These are phyloP conservation scores for Xerocomellus amylosporus DNA, from an alignment of 768 basidiomycete genomes.

Conservation along the genomic window DNA sequence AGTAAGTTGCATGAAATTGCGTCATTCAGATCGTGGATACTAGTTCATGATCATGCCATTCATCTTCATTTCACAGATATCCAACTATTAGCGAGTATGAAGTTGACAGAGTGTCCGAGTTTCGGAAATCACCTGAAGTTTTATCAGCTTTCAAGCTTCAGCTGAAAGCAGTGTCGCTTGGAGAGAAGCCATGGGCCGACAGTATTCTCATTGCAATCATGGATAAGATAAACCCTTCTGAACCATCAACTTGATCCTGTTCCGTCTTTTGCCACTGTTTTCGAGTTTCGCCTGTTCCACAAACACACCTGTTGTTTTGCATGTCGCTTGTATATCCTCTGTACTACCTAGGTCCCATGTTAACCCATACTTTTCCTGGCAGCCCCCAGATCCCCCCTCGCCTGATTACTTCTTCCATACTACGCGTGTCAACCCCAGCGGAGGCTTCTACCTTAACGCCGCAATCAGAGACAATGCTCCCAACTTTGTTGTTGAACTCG, in stretches of 20 bases:
- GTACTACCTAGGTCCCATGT: conserved; percentile 15
- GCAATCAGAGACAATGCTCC: conserved; percentile 17
- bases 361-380: conserved; percentile 60
- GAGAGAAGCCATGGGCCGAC: conserved; percentile 28
- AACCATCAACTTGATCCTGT: neutral
- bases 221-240: conserved; percentile 18
- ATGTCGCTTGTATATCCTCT: neutral
- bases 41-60: neutral
- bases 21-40: neutral
- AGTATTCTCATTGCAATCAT: conserved; percentile 22
- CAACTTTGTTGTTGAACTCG: conserved; percentile 30
- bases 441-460: conserved; percentile 25
- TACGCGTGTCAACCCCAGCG: conserved; percentile 48
- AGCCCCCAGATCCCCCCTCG: conserved; percentile 70
- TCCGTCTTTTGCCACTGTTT: no score
- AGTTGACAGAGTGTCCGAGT: conserved; percentile 19
- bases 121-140: conserved; percentile 23
- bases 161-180: conserved; percentile 19
- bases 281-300: neutral
- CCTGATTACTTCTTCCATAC: conserved; percentile 67
- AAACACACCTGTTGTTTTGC: neutral
- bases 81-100: conserved; percentile 11
- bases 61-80: conserved; percentile 15
- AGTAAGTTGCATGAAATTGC: conserved; percentile 20
- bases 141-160: conserved; percentile 21